Evolutionary conservation across 108 stramenopile genomes (phyloP).

Genomic region (Halocafeteria seosinensis): DNA sequence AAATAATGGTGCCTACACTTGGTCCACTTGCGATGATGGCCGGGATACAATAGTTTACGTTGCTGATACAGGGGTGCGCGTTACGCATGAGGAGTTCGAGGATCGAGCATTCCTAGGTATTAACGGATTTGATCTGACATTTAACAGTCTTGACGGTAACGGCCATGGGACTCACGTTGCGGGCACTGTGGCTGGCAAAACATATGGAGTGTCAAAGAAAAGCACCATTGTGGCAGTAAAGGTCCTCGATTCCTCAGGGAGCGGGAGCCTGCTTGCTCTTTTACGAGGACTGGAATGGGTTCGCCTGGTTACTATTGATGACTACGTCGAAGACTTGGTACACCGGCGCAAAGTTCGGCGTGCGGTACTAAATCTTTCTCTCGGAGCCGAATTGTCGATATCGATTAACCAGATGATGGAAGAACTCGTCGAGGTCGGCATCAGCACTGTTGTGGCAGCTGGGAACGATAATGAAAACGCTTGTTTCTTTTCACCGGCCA

Average conservation of each 20-base stretch:
- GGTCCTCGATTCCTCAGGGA: not conserved
- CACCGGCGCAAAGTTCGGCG: not conserved
- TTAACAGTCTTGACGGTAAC: not conserved
- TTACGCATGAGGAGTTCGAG: not conserved
- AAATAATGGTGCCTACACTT: not conserved
- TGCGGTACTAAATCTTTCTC: constrained; percentile 7
- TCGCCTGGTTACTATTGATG: no score
- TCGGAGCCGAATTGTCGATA: not conserved
- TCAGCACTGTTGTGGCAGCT: constrained; percentile 13
- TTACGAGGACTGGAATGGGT: constrained; percentile 3
- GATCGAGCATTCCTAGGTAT: constrained; percentile 1
- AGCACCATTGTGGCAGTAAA: constrained; percentile 1
- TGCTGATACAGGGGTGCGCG: not conserved
- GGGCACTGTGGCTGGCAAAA: constrained; percentile 10
- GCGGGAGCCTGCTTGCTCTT: not conserved
- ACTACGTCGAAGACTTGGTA: not conserved
- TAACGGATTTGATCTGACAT: not conserved
- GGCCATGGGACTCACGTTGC: constrained; percentile 19
- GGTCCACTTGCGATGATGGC: not conserved
- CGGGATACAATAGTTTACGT: constrained; percentile 1
- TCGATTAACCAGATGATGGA: constrained; percentile 4
- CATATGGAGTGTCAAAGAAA: not conserved
- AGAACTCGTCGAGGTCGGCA: not conserved
- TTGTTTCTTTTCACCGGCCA: constrained; percentile 8
- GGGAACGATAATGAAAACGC: constrained; percentile 11